Conservation (phyloP, 2,329 filamentous ascomycete genomes). For the Thelonectria rubi region DNA sequence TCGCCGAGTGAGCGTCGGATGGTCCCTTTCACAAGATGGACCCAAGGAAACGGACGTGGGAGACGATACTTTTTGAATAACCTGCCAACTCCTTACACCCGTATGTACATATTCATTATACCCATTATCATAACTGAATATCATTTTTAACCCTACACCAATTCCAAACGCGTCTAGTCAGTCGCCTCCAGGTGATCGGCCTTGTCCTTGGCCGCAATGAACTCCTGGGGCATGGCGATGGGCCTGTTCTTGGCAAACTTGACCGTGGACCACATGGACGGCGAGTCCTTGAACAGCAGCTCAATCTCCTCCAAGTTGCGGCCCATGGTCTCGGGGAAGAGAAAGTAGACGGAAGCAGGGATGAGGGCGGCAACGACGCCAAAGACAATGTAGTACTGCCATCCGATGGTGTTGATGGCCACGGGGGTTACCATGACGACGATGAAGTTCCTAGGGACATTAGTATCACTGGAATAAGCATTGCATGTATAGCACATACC, state of each 20-base stretch:
- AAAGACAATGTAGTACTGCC: slow-evolving; percentile 57
- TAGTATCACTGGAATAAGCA: not conserved
- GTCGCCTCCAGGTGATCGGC: slow-evolving; percentile 31
- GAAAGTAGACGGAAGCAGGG: slow-evolving; percentile 50
- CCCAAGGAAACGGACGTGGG: not conserved
- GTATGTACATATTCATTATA: not conserved
- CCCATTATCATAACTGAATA: not conserved
- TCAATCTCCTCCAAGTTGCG: slow-evolving; percentile 58
- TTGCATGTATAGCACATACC: slow-evolving; percentile 17
- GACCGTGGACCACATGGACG: slow-evolving; percentile 49
- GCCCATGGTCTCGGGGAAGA: slow-evolving; percentile 57
- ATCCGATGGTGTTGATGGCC: slow-evolving; percentile 65
- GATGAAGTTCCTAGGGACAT: slow-evolving; percentile 49
- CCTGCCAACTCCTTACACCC: not conserved
- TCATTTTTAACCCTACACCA: not conserved
- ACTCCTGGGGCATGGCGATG: slow-evolving; percentile 45
- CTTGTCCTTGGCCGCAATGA: slow-evolving; percentile 40
- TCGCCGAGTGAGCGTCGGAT: not conserved
- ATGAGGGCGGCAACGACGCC: slow-evolving; percentile 53
- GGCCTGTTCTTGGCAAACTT: slow-evolving; percentile 49
- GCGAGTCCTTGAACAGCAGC: slow-evolving; percentile 52
- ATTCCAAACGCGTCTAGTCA: not conserved
- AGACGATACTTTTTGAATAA: not conserved
- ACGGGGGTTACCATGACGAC: slow-evolving; percentile 70
- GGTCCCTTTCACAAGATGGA: not conserved